Percentiles rank a stretch among this genome's conserved stretches.
These are phyloP conservation scores for Colletotrichum sp. DNA, from an alignment of 2,329 filamentous ascomycete genomes.

Conservation along the genomic window DNA sequence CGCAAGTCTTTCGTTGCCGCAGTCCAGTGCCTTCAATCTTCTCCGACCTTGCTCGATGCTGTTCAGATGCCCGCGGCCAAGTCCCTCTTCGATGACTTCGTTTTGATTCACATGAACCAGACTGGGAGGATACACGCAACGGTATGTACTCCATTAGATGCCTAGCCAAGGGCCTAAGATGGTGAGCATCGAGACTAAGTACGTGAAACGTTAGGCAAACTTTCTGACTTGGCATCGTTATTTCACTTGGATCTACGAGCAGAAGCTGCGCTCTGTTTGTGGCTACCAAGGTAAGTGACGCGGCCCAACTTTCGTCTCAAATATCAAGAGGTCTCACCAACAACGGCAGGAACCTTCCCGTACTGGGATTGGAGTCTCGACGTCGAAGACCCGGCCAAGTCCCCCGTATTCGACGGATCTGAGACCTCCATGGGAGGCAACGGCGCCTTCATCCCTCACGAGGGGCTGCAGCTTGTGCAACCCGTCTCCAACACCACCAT, in stretches of 20 bases:
- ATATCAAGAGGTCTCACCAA: not conserved
- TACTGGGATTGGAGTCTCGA: conserved; percentile 17
- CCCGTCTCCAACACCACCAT: conserved; percentile 13
- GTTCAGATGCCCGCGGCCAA: not conserved
- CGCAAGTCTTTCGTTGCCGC: conserved; percentile 7
- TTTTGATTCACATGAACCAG: conserved; percentile 20
- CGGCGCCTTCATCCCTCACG: conserved; percentile 34
- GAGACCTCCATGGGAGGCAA: conserved; percentile 41
- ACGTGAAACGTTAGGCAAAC: not conserved
- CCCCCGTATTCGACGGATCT: conserved; percentile 44
- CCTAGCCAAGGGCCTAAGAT: not conserved
- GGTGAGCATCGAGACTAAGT: rapidly evolving
- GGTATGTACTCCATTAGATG: not conserved
- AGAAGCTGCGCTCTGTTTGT: conserved; percentile 25
- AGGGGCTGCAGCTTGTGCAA: conserved; percentile 19
- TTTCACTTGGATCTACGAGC: conserved; percentile 24
- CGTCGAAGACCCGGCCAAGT: conserved; percentile 32
- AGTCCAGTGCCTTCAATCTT: conserved; percentile 3
- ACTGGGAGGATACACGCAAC: conserved; percentile 11
- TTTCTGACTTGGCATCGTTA: conserved; percentile 28
- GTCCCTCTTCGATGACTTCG: conserved; percentile 22
- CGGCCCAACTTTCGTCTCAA: not conserved
- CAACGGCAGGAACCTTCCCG: conserved; percentile 10
- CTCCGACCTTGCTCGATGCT: not conserved
- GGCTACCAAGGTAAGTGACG: conserved; percentile 22